These are phyloP conservation scores for Mycena polygramma DNA, from an alignment of 768 basidiomycete genomes.

Conservation along the genomic window DNA sequence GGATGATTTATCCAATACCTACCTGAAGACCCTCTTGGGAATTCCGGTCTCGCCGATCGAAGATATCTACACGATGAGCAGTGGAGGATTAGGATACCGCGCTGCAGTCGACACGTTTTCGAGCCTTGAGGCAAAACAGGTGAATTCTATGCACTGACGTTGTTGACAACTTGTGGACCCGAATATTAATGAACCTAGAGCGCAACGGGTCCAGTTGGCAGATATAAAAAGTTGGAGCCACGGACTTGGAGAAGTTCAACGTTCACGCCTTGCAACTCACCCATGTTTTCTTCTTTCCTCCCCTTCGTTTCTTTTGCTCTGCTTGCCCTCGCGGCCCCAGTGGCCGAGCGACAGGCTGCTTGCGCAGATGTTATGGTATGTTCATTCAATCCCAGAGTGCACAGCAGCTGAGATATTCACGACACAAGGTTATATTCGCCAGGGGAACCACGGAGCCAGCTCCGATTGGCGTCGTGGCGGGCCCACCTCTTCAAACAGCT, in stretches of 20 bases:
- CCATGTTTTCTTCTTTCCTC: conserved; percentile 26
- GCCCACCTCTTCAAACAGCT: conserved; percentile 35
- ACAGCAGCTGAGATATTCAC: background rate
- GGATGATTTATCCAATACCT: too few species aligned
- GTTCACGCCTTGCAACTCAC: background rate
- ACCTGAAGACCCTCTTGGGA: too few species aligned
- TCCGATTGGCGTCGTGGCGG: conserved; percentile 37
- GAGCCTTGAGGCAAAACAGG: background rate
- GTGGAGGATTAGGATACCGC: too few species aligned
- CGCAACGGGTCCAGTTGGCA: conserved; percentile 3
- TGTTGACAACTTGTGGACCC: conserved; percentile 14
- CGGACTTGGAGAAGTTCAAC: background rate
- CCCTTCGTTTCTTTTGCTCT: conserved; percentile 25
- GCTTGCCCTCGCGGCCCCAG: conserved; percentile 29
- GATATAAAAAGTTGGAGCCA: background rate
- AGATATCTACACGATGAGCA: too few species aligned
- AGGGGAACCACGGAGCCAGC: conserved; percentile 39
- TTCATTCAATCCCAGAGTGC: background rate
- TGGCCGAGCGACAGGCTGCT: conserved; percentile 28
- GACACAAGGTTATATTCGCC: conserved; percentile 32
- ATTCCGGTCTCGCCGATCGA: too few species aligned
- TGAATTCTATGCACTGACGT: background rate
- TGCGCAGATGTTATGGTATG: conserved; percentile 34
- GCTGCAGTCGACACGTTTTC: background rate
- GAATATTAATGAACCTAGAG: conserved; percentile 1